These are phyloP conservation scores for Pseudopithomyces maydicus DNA, from an alignment of 2,329 filamentous ascomycete species.

Conservation along the genomic window DNA sequence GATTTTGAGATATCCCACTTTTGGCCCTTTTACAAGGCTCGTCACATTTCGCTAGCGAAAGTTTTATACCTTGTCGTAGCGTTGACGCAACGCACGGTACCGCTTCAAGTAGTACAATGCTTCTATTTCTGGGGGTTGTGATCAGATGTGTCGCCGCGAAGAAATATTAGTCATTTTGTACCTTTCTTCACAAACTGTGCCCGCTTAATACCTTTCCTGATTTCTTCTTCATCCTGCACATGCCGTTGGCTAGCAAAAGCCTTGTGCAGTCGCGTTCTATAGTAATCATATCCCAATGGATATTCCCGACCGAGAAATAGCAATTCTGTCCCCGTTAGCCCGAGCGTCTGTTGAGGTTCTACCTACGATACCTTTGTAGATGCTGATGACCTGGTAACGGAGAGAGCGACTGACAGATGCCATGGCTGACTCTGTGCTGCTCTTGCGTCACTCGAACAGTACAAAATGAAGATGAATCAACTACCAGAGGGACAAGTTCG, in stretches of 20 bases:
- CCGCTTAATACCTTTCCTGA: constrained; percentile 73
- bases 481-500: background rate
- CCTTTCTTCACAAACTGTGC: constrained; percentile 93
- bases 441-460: background rate
- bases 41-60: constrained; percentile 9
- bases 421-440: constrained; percentile 18
- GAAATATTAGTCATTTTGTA: constrained; percentile 39
- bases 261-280: constrained; percentile 77
- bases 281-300: constrained; percentile 82
- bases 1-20: constrained; percentile 31
- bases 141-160: background rate
- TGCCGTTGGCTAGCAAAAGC: constrained; percentile 80
- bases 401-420: constrained; percentile 60
- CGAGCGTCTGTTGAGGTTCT: background rate
- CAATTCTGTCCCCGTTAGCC: constrained; percentile 65
- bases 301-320: constrained; percentile 85
- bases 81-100: constrained; percentile 82
- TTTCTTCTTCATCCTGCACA: constrained; percentile 74
- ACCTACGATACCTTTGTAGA: constrained; percentile 77
- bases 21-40: constrained; percentile 11
- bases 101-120: constrained; percentile 93
- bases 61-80: constrained; percentile 63
- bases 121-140: constrained; percentile 72
- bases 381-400: constrained; percentile 76
- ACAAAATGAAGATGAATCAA: background rate